Evolutionary conservation across 768 basidiomycete species (phyloP), one percentile per base, ranked within the genome.

Genomic region (Saitozyma podzolica): DNA sequence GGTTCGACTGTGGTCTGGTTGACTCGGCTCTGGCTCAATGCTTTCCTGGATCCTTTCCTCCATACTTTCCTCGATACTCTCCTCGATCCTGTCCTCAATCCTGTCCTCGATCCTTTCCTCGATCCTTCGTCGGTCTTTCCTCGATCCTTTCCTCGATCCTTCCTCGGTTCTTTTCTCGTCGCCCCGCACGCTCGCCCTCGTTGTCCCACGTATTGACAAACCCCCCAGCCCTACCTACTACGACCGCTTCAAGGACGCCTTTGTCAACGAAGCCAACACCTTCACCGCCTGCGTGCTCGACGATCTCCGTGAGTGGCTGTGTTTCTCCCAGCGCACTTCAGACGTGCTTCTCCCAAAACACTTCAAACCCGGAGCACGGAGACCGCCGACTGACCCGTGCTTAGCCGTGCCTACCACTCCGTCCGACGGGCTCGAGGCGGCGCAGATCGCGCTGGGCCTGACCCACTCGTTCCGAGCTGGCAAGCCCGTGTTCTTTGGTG

Each of bases 241-340:
- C 40, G 67, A 66, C 40, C 63, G 67, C n/a, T 68, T 66, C 62
- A 37, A 54, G 14, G 67, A 72, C 9, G 67, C 70, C 1, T 72
- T 72, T 39, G 64, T 72, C 40, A 58, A 42, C 39, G 70, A 72
- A 49, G 49, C 65, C 48, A 49, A 57, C 40, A 60, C 47, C 19
- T 72, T 72, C 43, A 58, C 62, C 13, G 64, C 54, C 29, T 60
- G 56, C 40, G 58, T 65, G 13, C 60, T 72, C 19, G 67, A 72
- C 40, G 57, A 66, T 54, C 65, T 47, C 29, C 39, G 69, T 67
- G 51, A 62, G 69, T 64, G 8, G 20, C 52, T 10, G 50, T 8
- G 3, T 1, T 49, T 13, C 20, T 42, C 9, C 53, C 29, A 29
- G 5, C 29, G 29, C 29, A 29, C 29, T 29, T 29, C 29, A n/a